Conservation (phyloP, 192 early-diverging fungal species). For the Backusella macrospora region DNA sequence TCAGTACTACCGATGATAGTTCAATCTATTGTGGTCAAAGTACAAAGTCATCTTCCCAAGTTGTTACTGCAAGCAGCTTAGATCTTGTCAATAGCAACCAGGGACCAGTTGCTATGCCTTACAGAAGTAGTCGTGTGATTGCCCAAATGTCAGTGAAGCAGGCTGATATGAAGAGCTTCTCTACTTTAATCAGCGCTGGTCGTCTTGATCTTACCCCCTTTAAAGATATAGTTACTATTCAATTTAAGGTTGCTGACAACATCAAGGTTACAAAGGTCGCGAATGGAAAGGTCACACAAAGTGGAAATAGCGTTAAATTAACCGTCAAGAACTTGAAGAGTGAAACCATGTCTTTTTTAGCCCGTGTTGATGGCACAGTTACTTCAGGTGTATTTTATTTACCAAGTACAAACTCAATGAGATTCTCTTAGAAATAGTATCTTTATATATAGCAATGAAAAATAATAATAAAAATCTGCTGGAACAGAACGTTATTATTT, state of each 20-base stretch:
- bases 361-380: slow-evolving; percentile 14
- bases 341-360: slow-evolving; percentile 25
- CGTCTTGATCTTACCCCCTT: slow-evolving; percentile 23
- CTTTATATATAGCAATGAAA: neutral
- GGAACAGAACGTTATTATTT: neutral
- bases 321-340: slow-evolving; percentile 19
- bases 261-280: slow-evolving; percentile 8
- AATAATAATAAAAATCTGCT: slow-evolving; percentile 1
- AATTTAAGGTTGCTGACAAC: slow-evolving; percentile 22
- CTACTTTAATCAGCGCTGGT: slow-evolving; percentile 25
- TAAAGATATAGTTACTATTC: slow-evolving; percentile 7
- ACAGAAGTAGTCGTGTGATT: slow-evolving; percentile 9
- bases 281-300: slow-evolving; percentile 12
- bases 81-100: neutral
- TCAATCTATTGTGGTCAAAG: slow-evolving; percentile 46
- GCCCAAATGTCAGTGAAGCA: slow-evolving; percentile 23
- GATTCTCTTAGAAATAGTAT: slow-evolving; percentile 14
- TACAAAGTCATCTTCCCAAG: neutral
- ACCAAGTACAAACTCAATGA: slow-evolving; percentile 14
- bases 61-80: neutral
- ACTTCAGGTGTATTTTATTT: slow-evolving; percentile 11
- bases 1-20: slow-evolving; percentile 42
- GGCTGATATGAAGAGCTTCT: neutral
- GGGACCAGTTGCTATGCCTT: slow-evolving; percentile 20
- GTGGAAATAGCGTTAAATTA: slow-evolving; percentile 12